Base-by-base conservation (phyloP, 768 basidiomycete genomes). In the Lepiota subincarnata region DNA sequence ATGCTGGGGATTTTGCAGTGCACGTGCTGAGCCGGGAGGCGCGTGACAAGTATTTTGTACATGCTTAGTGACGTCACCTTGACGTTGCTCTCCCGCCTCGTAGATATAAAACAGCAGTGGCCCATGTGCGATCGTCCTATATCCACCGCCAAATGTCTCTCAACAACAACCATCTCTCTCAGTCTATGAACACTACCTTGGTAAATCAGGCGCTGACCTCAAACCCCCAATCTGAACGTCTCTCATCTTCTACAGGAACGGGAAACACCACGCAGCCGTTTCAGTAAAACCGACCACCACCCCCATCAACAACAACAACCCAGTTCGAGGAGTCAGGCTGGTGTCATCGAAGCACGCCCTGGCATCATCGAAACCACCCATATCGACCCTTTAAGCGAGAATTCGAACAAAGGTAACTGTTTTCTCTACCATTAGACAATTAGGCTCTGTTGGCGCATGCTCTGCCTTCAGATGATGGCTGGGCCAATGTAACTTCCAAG, bases 1-100 rank as follows among this genome's bases (percentile, higher is more conserved):
- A 93, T 64, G 87, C 81, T 6, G 89, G 89, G 26, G 76, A 82
- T 42, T 87, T 90, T 73, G 90, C 83, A 0, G 82, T 92, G 18
- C 90, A 93, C 63, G 73, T 93, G 43, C 59, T 92, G 55, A 87
- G 85, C 68, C 78, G 68, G 53, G 75, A 78, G 22, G 85, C 86
- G 20, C 73, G 81, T 56, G 79, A 84, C 58, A 83, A 80, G 65
- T 92, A 84, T 71, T 91, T 92, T 62, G 64, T 59, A 58, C 59
- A 62, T 59, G 22, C 46, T 28, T 39, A 34, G 16, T 34, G 38
- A 41, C 24, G 19, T 50, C 46, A 45, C 20, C 14, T 39, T 39
- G 22, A 39, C 44, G 41, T 47, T 37, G 28, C n/a, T 31, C 52
- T 10, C 28, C 40, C 6, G 4, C 19, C 36, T 20, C 16, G 28